phyloP scores from a whole-genome alignment of 2,329 filamentous ascomycete species.

The Atkinsonella hypoxylon region DNA sequence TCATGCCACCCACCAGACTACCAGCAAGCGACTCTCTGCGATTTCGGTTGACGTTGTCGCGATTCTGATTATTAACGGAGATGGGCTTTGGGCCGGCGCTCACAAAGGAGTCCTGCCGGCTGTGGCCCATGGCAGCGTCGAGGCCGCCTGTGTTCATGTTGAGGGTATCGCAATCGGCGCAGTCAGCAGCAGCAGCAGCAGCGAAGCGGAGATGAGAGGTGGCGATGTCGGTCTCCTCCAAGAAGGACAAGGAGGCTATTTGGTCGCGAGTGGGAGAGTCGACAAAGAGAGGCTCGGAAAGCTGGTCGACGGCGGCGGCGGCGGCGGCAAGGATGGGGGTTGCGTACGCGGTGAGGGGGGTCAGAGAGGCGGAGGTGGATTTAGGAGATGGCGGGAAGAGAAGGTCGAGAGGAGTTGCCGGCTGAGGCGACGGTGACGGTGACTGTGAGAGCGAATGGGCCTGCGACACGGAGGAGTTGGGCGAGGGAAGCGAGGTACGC shows the following conservation, averaged over 20 bases:
- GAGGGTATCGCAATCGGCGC: constrained; percentile 20
- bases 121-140: constrained; percentile 44
- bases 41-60: constrained; percentile 43
- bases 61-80: constrained; percentile 52
- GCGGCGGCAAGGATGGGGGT: constrained; percentile 14
- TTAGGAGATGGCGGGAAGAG: constrained; percentile 11
- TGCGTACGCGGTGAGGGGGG: constrained; percentile 11
- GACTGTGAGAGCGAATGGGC: constrained; percentile 11
- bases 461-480: constrained; percentile 9
- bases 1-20: constrained; percentile 71
- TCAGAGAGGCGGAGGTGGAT: constrained; percentile 6
- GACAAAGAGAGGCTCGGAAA: constrained; percentile 13
- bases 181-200: constrained; percentile 1
- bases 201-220: constrained; percentile 12
- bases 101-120: constrained; percentile 53
- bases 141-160: constrained; percentile 49
- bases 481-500: background rate
- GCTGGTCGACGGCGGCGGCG: constrained; percentile 18
- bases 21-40: constrained; percentile 52
- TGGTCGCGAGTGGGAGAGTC: constrained; percentile 14
- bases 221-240: constrained; percentile 13
- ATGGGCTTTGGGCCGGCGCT: constrained; percentile 55
- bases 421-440: constrained; percentile 25
- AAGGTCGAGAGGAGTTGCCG: constrained; percentile 16
- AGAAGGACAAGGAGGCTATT: constrained; percentile 14